Evolutionary conservation across 768 basidiomycete species (phyloP), one percentile per base, ranked within the genome.

Genomic region (Thelephora aurantiotincta): DNA sequence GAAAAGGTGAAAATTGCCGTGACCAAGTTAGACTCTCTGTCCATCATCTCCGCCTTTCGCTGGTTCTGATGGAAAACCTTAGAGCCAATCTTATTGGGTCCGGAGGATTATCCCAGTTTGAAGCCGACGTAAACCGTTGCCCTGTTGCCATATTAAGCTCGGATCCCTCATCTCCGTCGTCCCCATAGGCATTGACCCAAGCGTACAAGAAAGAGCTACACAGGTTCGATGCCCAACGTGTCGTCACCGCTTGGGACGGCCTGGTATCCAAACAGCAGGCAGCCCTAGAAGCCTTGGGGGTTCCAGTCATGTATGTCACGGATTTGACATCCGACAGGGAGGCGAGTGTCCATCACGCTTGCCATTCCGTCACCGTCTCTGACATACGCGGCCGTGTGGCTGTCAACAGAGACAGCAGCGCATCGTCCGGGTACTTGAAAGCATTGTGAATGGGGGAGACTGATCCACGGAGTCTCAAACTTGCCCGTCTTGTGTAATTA

Each of bases 261-360:
- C 68, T 90, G n/a, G 60, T 80, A 16, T 64, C 73, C 44, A 76
- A 74, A 54, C 88, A 91, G 59, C 87, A 91, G 61, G 57, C 65
- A 0, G 64, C 73, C 13, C 66, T 91, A 43, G 75, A 77, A 53
- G 59, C 68, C 26, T 64, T 80, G 41, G 66, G 70, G 35, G 73
- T 90, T 12, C 88, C 88, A 13, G 69, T 75, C 2, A 88, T 91
- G 81, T 83, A 74, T 57, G 61, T 67, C 11, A 78, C 81, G 2
- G 61, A 56, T 38, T 68, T 69, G 38, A 55, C 57, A 35, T 56
- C 65, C 3, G 73, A 78, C 52, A 63, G 72, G 65, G 71, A 85
- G 70, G 85, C 83, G 58, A 50, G 70, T 54, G 35, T 43, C 45
- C 33, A n/a, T 18, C 14, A 33, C 26, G 33, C 23, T 38, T 16